These are phyloP conservation scores for Cymbidium sinense DNA, from an alignment of 106 monocot genomes.

Conservation along the genomic window DNA sequence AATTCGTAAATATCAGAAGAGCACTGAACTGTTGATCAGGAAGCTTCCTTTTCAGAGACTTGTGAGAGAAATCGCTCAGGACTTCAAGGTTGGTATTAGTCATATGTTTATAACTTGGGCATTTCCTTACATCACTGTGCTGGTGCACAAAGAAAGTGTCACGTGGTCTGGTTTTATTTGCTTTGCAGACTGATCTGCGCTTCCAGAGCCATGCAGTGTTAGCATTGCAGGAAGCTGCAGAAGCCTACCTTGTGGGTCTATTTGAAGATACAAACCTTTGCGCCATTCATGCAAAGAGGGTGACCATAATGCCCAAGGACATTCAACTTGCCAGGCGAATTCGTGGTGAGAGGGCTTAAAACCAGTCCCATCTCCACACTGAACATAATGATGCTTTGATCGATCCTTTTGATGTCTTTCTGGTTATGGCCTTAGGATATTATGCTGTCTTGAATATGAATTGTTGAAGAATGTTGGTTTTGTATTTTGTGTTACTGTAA, in stretches of 20 bases:
- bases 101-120: too few species aligned
- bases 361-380: neutral
- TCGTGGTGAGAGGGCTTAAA: conserved; percentile 17
- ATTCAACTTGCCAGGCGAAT: conserved; percentile 22
- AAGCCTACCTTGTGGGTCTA: conserved; percentile 23
- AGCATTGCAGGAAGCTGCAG: conserved; percentile 25
- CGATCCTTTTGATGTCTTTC: too few species aligned
- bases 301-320: conserved; percentile 30
- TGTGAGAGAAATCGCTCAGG: conserved; percentile 6
- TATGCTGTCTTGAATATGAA: too few species aligned
- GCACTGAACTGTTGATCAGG: conserved; percentile 12
- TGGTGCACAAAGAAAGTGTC: too few species aligned
- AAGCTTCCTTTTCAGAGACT: conserved; percentile 9
- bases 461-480: too few species aligned
- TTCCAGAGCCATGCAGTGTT: conserved; percentile 34
- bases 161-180: too few species aligned
- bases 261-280: conserved; percentile 30
- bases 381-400: too few species aligned
- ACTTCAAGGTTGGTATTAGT: conserved; percentile 3
- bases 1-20: conserved; percentile 10
- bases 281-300: conserved; percentile 27
- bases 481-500: too few species aligned
- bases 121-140: too few species aligned
- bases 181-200: conserved; percentile 25
- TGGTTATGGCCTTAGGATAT: too few species aligned